These are phyloP conservation scores for Sporothrix dimorphospora DNA, from an alignment of 2,329 filamentous ascomycete species.

Conservation along the genomic window DNA sequence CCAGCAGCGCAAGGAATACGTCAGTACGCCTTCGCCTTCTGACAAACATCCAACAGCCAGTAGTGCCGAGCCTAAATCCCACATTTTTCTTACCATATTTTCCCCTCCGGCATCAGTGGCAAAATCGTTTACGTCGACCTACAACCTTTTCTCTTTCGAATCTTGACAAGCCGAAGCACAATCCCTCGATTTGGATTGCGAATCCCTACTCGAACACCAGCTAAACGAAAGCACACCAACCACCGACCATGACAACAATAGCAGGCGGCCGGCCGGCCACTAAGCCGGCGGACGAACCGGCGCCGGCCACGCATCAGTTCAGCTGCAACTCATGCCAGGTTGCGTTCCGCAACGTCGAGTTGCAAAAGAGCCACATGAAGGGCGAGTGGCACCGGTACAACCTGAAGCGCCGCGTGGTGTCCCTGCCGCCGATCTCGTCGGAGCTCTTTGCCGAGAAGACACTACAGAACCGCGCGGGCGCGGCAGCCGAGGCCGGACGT, in stretches of 20 bases:
- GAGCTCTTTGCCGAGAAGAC: constrained; percentile 97
- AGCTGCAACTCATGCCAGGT: constrained; percentile 99
- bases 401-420: constrained; percentile 89
- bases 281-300: constrained; percentile 35
- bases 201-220: background rate
- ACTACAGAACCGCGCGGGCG: constrained; percentile 81
- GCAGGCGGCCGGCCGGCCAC: constrained; percentile 43
- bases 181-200: background rate
- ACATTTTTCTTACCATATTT: constrained; percentile 13
- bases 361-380: constrained; percentile 95
- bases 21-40: background rate
- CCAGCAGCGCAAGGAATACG: background rate
- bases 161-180: background rate
- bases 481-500: constrained; percentile 82
- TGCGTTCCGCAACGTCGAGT: constrained; percentile 89
- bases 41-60: background rate
- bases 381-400: constrained; percentile 99
- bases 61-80: background rate
- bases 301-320: constrained; percentile 73
- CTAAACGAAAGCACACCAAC: background rate
- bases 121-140: background rate
- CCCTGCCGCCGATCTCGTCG: constrained; percentile 85
- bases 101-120: background rate
- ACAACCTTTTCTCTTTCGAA: background rate
- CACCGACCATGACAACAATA: constrained; percentile 53